Conservation (phyloP, 2,329 filamentous ascomycete genomes). For the Hymenoscyphus infarciens region DNA sequence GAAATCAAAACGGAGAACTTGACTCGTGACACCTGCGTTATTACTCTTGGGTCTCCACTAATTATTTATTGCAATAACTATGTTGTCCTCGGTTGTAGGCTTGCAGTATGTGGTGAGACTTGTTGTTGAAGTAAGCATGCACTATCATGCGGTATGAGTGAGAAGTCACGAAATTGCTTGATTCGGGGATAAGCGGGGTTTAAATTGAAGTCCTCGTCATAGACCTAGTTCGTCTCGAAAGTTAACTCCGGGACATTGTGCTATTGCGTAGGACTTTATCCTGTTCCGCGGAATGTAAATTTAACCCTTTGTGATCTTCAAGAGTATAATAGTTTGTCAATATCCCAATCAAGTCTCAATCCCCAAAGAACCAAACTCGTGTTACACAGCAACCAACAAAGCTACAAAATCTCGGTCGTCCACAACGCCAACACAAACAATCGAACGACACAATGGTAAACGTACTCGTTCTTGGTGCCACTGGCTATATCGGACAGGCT, state of each 20-base stretch:
- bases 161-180: neutral
- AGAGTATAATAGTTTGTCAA: neutral
- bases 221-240: neutral
- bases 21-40: too few relatives aligned
- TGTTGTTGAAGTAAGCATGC: neutral
- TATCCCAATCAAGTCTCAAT: neutral
- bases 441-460: conserved; percentile 23
- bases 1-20: too few relatives aligned
- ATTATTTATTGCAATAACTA: too few relatives aligned
- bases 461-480: conserved; percentile 51
- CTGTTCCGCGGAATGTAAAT: neutral
- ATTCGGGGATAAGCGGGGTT: neutral
- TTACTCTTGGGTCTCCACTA: too few relatives aligned
- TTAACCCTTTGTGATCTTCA: neutral
- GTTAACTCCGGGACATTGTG: neutral
- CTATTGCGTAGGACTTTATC: neutral
- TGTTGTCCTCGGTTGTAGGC: neutral
- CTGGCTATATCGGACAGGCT: conserved; percentile 53
- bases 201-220: neutral
- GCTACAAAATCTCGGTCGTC: neutral
- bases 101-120: neutral
- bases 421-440: neutral
- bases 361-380: neutral
- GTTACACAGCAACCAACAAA: neutral
- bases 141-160: too few relatives aligned